These are phyloP conservation scores for Pholiota adiposa DNA, from an alignment of 1,284 basidiomycete genomes.

Conservation along the genomic window DNA sequence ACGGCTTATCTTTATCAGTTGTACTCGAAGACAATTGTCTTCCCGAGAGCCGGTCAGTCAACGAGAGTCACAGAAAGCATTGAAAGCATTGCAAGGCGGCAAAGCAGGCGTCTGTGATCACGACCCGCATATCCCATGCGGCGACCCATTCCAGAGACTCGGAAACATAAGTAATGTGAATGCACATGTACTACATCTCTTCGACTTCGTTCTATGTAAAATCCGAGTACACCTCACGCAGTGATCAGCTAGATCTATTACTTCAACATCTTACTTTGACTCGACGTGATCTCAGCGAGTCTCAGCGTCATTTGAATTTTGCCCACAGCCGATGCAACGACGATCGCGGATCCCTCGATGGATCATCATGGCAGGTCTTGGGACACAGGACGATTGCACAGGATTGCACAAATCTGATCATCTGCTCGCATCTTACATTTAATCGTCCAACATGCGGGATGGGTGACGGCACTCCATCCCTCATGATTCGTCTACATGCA, in stretches of 20 bases:
- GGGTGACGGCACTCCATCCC: not conserved
- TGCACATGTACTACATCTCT: no score
- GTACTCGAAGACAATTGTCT: no score
- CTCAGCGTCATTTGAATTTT: no score
- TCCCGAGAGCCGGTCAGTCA: no score
- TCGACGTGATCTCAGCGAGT: conserved; percentile 1
- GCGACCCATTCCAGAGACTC: no score
- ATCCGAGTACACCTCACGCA: not conserved
- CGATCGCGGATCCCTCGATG: conserved; percentile 10
- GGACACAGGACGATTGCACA: not conserved
- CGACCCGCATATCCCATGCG: no score
- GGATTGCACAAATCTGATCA: conserved; percentile 7
- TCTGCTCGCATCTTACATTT: conserved; percentile 7
- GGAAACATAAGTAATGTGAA: no score
- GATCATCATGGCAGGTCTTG: not conserved
- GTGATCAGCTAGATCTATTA: conserved; percentile 2
- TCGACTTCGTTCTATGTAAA: not conserved
- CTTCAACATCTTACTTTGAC: not conserved
- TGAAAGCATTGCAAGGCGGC: no score
- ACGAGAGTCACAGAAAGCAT: no score
- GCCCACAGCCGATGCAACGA: conserved; percentile 5
- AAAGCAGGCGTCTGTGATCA: no score
- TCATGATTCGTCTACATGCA: not conserved
- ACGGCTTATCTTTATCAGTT: not conserved
- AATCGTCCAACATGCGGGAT: not conserved